Evolutionary conservation across 2,329 filamentous ascomycete species (phyloP).

Genomic region (Zymoseptoria pseudotritici): DNA sequence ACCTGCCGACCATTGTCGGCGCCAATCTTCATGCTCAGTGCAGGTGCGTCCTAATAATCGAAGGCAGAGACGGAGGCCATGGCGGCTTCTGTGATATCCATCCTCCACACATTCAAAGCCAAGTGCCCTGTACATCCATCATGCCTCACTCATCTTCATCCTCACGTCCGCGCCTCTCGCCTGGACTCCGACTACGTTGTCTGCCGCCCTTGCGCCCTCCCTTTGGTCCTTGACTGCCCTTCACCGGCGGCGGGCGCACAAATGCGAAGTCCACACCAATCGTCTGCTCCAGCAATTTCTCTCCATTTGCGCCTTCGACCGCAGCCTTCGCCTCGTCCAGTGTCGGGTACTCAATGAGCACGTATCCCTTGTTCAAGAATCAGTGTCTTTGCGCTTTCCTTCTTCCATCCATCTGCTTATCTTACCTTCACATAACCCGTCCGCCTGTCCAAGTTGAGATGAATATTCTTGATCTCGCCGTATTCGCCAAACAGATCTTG

Average conservation of each 20-base stretch:
- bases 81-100: too few species aligned
- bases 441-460: constrained; percentile 72
- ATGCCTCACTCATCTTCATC: constrained; percentile 15
- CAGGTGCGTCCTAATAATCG: background rate
- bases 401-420: background rate
- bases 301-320: constrained; percentile 69
- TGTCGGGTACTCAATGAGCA: constrained; percentile 75
- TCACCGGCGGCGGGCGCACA: constrained; percentile 66
- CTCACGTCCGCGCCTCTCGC: constrained; percentile 24
- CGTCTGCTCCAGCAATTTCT: constrained; percentile 74
- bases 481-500: constrained; percentile 77
- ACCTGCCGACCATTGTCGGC: background rate
- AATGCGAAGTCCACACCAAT: constrained; percentile 79
- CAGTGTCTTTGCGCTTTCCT: background rate
- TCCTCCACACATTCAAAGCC: background rate
- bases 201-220: constrained; percentile 28
- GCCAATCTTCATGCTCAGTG: background rate
- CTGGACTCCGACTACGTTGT: constrained; percentile 39
- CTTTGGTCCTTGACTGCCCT: constrained; percentile 31
- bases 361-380: constrained; percentile 58
- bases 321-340: constrained; percentile 72
- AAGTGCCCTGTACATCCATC: background rate
- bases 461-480: constrained; percentile 80
- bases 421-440: constrained; percentile 79
- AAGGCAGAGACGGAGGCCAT: too few species aligned